phyloP scores from a whole-genome alignment of 768 basidiomycete genomes.

The Lactarius deliciosus region DNA sequence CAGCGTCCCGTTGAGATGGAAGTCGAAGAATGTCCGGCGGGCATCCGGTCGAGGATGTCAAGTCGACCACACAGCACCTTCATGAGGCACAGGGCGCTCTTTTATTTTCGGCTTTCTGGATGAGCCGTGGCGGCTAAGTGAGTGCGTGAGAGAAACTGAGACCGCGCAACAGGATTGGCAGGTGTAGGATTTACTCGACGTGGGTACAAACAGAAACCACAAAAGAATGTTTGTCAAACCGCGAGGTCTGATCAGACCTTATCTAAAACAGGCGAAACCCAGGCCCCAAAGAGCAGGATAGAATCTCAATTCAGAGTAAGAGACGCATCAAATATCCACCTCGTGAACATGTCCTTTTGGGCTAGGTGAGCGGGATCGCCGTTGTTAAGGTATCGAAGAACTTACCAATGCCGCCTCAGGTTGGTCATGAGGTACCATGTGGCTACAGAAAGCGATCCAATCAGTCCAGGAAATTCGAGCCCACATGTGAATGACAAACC shows the following conservation, averaged over 20 bases:
- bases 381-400: conserved; percentile 17
- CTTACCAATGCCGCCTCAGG: conserved; percentile 80
- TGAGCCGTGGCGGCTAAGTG: neutral
- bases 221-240: neutral
- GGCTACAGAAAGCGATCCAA: conserved; percentile 43
- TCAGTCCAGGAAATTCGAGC: neutral
- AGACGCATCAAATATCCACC: conserved; percentile 58
- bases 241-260: neutral
- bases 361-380: conserved; percentile 12
- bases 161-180: neutral
- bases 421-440: conserved; percentile 91
- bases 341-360: conserved; percentile 55
- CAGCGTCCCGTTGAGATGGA: neutral
- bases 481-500: conserved; percentile 46
- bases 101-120: neutral
- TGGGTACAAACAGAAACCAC: neutral
- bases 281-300: neutral
- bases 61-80: neutral
- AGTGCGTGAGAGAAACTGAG: neutral
- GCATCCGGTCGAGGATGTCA: neutral
- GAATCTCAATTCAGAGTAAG: conserved; percentile 35
- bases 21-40: neutral
- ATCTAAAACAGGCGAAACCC: neutral
- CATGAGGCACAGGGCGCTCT: neutral
- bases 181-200: neutral